Percentiles rank a stretch among this genome's conserved stretches.
phyloP scores from a whole-genome alignment of 2,329 filamentous ascomycete species.

The Trichoderma koningii region DNA sequence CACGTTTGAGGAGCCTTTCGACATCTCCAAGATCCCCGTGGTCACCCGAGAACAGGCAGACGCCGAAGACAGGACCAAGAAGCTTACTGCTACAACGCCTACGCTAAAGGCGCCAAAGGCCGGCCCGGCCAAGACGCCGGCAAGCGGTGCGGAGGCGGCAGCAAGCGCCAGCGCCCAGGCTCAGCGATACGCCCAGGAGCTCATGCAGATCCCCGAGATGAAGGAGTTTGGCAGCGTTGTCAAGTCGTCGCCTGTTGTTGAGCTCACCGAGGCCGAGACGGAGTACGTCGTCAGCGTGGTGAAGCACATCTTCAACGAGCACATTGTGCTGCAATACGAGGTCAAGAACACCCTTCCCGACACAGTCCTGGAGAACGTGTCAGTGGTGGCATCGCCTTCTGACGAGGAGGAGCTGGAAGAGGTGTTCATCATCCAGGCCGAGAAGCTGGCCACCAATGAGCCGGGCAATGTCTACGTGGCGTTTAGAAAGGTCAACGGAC shows the following conservation, averaged over 20 bases:
- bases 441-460: constrained; percentile 79
- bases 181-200: constrained; percentile 85
- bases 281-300: constrained; percentile 93
- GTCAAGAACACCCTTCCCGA: constrained; percentile 96
- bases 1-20: constrained; percentile 83
- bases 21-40: constrained; percentile 85
- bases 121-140: constrained; percentile 70
- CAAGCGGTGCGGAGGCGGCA: constrained; percentile 70
- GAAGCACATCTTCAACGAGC: constrained; percentile 98
- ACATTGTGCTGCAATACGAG: constrained; percentile 93
- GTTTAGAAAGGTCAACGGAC: constrained; percentile 80
- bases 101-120: constrained; percentile 91
- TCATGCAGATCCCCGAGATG: constrained; percentile 88
- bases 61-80: constrained; percentile 94
- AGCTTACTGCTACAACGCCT: constrained; percentile 88
- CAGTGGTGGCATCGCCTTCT: constrained; percentile 74
- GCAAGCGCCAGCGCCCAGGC: constrained; percentile 77
- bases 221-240: constrained; percentile 85
- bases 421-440: constrained; percentile 89
- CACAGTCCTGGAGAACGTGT: constrained; percentile 87
- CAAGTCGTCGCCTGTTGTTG: constrained; percentile 83
- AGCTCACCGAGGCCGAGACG: constrained; percentile 94
- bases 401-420: constrained; percentile 85
- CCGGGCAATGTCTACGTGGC: constrained; percentile 94
- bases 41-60: constrained; percentile 95